Evolutionary conservation across 1,284 basidiomycete genomes (phyloP).

Genomic region (Naganishia sp.): DNA sequence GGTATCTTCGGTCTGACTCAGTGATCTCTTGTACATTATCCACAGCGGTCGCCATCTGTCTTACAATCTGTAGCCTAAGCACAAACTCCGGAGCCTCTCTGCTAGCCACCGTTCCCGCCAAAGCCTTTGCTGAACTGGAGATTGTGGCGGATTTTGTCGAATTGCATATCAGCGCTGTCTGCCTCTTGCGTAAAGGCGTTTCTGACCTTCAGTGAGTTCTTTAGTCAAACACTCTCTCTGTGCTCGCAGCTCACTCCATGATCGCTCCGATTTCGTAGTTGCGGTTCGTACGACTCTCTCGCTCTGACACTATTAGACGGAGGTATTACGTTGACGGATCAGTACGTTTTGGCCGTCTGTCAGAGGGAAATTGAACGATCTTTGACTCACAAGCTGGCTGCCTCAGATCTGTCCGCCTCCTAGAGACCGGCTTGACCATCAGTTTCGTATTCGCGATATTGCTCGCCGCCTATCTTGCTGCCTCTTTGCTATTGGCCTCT

Average conservation of each 20-base stretch:
- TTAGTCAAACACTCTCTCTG: no score
- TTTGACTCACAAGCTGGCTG: not conserved
- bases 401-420: conserved; percentile 3
- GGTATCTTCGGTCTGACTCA: conserved; percentile 8
- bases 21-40: not conserved
- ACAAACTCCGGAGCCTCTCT: not conserved
- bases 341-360: not conserved
- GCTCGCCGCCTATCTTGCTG: not conserved
- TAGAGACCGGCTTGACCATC: conserved; percentile 17
- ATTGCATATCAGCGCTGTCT: not conserved
- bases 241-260: no score
- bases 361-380: not conserved
- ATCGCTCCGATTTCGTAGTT: not conserved
- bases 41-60: not conserved
- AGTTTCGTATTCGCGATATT: conserved; percentile 8
- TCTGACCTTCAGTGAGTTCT: not conserved
- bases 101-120: not conserved
- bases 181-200: not conserved
- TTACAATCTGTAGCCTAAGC: not conserved
- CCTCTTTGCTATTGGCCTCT: conserved; percentile 2
- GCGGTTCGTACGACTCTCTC: not conserved
- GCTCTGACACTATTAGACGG: not conserved
- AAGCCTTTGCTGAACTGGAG: not conserved
- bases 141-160: not conserved
- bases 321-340: not conserved